Evolutionary conservation across 169 alveolate genomes (phyloP).

Genomic region (Plasmodium blacklocki): DNA sequence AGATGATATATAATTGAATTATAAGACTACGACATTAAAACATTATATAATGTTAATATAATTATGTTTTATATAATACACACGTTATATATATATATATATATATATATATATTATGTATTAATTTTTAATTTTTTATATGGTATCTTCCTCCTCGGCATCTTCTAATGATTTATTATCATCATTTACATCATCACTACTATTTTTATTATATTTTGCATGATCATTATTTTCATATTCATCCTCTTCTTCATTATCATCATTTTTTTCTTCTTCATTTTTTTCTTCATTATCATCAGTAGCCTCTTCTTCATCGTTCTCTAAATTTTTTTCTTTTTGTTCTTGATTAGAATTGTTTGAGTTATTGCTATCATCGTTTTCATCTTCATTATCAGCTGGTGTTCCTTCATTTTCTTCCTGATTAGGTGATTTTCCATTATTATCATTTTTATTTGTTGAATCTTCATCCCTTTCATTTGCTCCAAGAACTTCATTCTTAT

Average conservation of each 20-base stretch:
- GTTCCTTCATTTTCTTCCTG: not conserved
- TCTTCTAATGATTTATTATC: slow-evolving; percentile 9
- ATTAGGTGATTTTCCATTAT: not conserved
- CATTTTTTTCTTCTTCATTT: slow-evolving; percentile 19
- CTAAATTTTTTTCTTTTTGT: slow-evolving; percentile 5
- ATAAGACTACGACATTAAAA: too few species aligned
- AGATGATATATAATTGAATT: too few species aligned
- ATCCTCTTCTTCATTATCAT: slow-evolving; percentile 26
- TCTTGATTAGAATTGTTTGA: not conserved
- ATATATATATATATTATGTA: too few species aligned
- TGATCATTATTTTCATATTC: slow-evolving; percentile 10
- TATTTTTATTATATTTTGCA: not conserved
- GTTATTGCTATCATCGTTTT: not conserved
- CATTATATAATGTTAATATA: too few species aligned
- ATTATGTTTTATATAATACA: too few species aligned
- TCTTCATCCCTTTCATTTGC: slow-evolving; percentile 7
- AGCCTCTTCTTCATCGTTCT: not conserved
- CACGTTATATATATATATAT: too few species aligned
- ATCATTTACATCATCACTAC: not conserved
- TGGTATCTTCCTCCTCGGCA: slow-evolving; percentile 13
- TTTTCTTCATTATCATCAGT: not conserved
- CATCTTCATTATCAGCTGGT: slow-evolving; percentile 6
- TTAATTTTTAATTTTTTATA: too few species aligned
- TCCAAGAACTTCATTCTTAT: not conserved
- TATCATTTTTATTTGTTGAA: not conserved